Evolutionary conservation across 1,284 basidiomycete species (phyloP).

Genomic region (Malassezia dermatis): DNA sequence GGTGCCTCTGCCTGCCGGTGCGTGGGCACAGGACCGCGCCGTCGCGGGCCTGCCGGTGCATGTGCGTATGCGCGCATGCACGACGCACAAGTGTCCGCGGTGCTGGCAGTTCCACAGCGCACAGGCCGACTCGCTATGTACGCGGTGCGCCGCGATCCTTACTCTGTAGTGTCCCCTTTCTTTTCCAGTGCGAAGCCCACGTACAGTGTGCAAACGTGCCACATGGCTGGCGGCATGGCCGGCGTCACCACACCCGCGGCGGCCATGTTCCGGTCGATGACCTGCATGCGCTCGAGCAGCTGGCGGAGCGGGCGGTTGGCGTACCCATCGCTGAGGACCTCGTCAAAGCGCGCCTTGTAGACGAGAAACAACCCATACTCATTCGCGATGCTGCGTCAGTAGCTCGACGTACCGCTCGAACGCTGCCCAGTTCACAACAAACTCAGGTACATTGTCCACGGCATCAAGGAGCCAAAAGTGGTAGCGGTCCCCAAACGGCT

Average conservation of each 20-base stretch:
- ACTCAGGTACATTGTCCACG: constrained; percentile 84
- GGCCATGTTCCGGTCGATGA: constrained; percentile 17
- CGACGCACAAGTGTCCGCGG: constrained; percentile 30
- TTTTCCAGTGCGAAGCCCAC: constrained; percentile 41
- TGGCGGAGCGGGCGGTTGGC: constrained; percentile 17
- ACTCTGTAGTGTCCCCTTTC: constrained; percentile 6
- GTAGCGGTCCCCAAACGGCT: constrained; percentile 73
- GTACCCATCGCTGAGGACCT: constrained; percentile 33
- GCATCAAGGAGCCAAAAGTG: constrained; percentile 88
- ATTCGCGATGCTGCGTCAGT: constrained; percentile 57
- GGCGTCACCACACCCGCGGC: constrained; percentile 16
- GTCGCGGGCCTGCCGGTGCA: constrained; percentile 6
- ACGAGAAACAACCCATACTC: constrained; percentile 67
- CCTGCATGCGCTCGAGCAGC: constrained; percentile 28
- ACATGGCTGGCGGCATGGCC: constrained; percentile 32
- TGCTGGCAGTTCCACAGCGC: constrained; percentile 23
- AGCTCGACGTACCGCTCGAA: constrained; percentile 63
- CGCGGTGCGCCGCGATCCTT: constrained; percentile 6
- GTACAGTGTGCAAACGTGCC: constrained; percentile 36
- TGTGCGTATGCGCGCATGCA: constrained; percentile 21
- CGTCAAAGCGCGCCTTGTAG: constrained; percentile 69
- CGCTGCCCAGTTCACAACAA: constrained; percentile 84
- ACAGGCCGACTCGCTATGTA: constrained; percentile 10
- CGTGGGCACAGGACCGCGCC: not conserved
- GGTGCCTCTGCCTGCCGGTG: not conserved